Evolutionary conservation across 2,329 filamentous ascomycete species (phyloP), one percentile per base, ranked within the genome.

Genomic region (Aspergillus cejpii): DNA sequence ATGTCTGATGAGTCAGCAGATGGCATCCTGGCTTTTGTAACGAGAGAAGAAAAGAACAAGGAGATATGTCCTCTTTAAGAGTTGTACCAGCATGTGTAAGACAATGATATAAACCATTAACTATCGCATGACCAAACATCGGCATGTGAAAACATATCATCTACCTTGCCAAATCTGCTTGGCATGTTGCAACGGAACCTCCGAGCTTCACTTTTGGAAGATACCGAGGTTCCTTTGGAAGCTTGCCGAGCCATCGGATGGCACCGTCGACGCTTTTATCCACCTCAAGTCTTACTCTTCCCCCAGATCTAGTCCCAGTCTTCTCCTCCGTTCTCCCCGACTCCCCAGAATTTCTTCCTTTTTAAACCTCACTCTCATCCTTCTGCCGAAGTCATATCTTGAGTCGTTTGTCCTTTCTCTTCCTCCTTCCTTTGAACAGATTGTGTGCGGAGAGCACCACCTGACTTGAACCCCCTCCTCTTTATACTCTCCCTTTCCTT

Each of bases 111-210:
- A 31, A 31, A 31, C 1, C 3, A 10, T 14, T 15, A 5, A 37
- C 39, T 37, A 41, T 39, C 37, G 36, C 37, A 41, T 20, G 19
- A 34, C n/a, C 4, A 11, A 21, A 36, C 15, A 44, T 59, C 61
- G 61, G 62, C 62, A 65, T 65, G 62, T 65, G 62, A 65, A 60
- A 48, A 34, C 36, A 2, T 21, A 39, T 38, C 47, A 59, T 57
- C 53, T 60, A 54, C 60, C 57, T 47, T 47, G 52, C 58, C 54
- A 50, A 42, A 47, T 49, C 49, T 48, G 49, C 41, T 39, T 43
- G 46, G 47, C 48, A 46, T 44, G 49, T 53, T 43, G 49, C 31
- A 43, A 39, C 31, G 37, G 31, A 54, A 44, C 44, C 40, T 47
- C 54, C 52, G 54, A 55, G 48, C 50, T 51, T 49, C 47, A 41